Conservation (phyloP, 345 rosid genomes). For the Syzygium grande region DNA sequence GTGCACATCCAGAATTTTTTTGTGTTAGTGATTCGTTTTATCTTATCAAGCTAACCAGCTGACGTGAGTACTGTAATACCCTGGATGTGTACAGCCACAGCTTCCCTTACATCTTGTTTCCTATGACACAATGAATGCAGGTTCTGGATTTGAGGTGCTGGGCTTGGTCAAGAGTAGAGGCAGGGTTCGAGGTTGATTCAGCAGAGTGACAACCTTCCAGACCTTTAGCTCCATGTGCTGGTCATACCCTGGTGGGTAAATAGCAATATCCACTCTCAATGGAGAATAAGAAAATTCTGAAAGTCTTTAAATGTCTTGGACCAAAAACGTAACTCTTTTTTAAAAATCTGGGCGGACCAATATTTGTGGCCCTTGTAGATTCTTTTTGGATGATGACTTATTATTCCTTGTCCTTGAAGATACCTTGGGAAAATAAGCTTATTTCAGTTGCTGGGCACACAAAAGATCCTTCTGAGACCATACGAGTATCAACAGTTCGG, state of each 20-base stretch:
- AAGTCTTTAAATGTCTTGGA: constrained; percentile 5
- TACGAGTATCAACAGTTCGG: too few relatives aligned
- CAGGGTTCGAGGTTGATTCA: constrained; percentile 48
- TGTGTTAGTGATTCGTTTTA: neutral
- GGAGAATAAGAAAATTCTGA: neutral
- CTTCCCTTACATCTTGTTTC: neutral
- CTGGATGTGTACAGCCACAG: neutral
- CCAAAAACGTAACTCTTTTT: constrained; percentile 1
- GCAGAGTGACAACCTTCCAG: constrained; percentile 40
- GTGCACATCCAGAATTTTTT: neutral
- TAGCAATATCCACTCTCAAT: neutral
- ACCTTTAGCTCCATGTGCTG: constrained; percentile 72
- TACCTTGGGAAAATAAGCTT: constrained; percentile 89
- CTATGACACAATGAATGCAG: constrained; percentile 21
- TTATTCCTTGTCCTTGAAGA: constrained; percentile 33
- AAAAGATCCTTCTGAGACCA: constrained; percentile 80
- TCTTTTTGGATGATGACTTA: constrained; percentile 6
- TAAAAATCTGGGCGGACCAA: neutral
- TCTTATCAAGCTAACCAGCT: neutral
- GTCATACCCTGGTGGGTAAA: constrained; percentile 89
- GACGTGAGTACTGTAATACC: neutral
- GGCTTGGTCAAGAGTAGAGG: constrained; percentile 92
- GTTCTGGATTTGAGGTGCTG: constrained; percentile 90
- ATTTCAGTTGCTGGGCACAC: constrained; percentile 92
- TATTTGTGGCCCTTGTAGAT: neutral